These are phyloP conservation scores for Coemansia sp. DNA, from an alignment of 192 early-diverging fungal species.

Conservation along the genomic window DNA sequence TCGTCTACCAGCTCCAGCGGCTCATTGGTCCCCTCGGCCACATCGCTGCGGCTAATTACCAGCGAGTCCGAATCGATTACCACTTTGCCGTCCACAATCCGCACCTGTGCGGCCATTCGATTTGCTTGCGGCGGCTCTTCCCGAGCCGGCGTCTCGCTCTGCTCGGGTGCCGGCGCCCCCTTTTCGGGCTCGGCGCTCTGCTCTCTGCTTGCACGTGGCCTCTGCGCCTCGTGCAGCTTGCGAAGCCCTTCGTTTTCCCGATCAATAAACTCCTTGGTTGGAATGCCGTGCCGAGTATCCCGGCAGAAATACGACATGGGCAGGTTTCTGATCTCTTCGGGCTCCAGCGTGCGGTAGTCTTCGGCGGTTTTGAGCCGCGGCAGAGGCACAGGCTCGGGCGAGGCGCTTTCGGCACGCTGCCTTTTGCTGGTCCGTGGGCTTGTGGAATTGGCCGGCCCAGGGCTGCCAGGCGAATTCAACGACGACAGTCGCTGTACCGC, in stretches of 20 bases:
- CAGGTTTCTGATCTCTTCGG: conserved; percentile 36
- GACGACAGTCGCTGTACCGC: conserved; percentile 27
- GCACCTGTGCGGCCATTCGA: conserved; percentile 43
- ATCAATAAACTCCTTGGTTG: conserved; percentile 42
- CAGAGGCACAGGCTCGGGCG: conserved; percentile 21
- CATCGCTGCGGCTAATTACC: conserved; percentile 41
- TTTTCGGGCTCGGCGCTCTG: conserved; percentile 1
- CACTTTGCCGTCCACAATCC: conserved; percentile 48
- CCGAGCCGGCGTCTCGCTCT: background rate
- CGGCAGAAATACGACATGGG: conserved; percentile 45
- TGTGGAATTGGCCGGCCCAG: background rate
- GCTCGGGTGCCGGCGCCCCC: background rate
- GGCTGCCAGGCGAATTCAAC: conserved; percentile 21
- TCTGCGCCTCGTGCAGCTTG: conserved; percentile 24
- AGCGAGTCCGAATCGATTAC: conserved; percentile 47
- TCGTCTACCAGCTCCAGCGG: conserved; percentile 51
- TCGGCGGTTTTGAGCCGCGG: conserved; percentile 29
- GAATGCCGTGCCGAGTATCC: conserved; percentile 35
- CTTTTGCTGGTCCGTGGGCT: background rate
- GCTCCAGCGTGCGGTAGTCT: conserved; percentile 25
- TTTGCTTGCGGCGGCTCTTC: conserved; percentile 10
- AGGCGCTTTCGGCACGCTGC: conserved; percentile 21
- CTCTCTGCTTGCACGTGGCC: background rate
- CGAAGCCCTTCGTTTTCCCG: conserved; percentile 34
- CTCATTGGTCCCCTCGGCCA: conserved; percentile 24